A percentile compares a stretch with the other conserved stretches of the same genome.
Evolutionary conservation across 768 basidiomycete species (phyloP).

Genomic region (Wakefieldia striispora): DNA sequence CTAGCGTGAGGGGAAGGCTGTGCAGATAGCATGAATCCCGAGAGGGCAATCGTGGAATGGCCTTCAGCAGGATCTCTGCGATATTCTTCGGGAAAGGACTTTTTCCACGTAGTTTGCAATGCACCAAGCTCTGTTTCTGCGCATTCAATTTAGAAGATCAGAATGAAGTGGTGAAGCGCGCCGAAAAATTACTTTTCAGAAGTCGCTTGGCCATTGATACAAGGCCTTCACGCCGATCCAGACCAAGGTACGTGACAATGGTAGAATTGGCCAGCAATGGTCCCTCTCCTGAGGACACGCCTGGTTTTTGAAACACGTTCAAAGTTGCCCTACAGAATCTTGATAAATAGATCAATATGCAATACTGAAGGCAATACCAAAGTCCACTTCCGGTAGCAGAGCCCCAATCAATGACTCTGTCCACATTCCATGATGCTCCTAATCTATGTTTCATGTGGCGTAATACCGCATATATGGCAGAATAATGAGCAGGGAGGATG

Average conservation of each 20-base stretch:
- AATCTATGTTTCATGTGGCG: slow-evolving; percentile 62
- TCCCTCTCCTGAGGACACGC: slow-evolving; percentile 27
- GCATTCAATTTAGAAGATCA: slow-evolving; percentile 9
- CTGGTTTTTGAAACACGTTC: slow-evolving; percentile 56
- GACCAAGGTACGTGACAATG: slow-evolving; percentile 62
- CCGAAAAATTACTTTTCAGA: slow-evolving; percentile 44
- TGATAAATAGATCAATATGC: slow-evolving; percentile 9
- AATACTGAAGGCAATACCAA: slow-evolving; percentile 50
- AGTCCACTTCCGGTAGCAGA: slow-evolving; percentile 78
- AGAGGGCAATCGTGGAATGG: slow-evolving; percentile 63
- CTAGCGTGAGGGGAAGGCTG: slow-evolving; percentile 59
- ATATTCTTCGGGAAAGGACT: slow-evolving; percentile 51
- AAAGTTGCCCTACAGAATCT: slow-evolving; percentile 55
- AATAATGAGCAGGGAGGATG: slow-evolving; percentile 83
- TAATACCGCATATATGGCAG: slow-evolving; percentile 75
- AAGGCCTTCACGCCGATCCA: slow-evolving; percentile 77
- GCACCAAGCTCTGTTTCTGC: slow-evolving; percentile 49
- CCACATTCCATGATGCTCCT: slow-evolving; percentile 56
- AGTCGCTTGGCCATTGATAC: slow-evolving; percentile 64
- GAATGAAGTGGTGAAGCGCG: background rate
- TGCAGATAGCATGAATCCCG: slow-evolving; percentile 83
- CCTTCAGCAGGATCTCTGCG: slow-evolving; percentile 42
- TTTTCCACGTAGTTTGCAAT: slow-evolving; percentile 53
- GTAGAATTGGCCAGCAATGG: slow-evolving; percentile 46
- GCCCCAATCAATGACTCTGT: slow-evolving; percentile 80